Percentiles rank a stretch among this genome's conserved stretches.
Conservation (phyloP, 2,329 filamentous ascomycete genomes). For the Ilyonectria mors-panacis region DNA sequence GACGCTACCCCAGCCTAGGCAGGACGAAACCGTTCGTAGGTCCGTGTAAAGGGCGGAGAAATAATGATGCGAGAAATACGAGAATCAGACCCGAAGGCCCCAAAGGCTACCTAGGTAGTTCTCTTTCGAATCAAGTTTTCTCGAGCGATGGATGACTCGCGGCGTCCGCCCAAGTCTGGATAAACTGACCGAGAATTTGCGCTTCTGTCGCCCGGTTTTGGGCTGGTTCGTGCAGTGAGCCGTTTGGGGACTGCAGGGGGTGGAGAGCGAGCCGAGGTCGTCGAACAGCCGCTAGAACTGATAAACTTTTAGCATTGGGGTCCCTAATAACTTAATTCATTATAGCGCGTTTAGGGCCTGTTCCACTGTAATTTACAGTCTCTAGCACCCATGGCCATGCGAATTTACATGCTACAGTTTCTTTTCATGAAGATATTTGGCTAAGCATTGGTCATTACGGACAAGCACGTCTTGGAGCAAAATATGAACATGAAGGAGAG, state of each 20-base stretch:
- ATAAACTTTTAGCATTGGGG: not conserved
- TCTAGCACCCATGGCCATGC: no score
- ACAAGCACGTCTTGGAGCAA: not conserved
- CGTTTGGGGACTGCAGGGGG: not conserved
- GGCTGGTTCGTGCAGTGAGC: not conserved
- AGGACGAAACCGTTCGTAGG: not conserved
- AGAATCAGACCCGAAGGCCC: not conserved
- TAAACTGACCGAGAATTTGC: constrained; percentile 23
- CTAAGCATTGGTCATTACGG: not conserved
- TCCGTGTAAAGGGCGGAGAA: constrained; percentile 23
- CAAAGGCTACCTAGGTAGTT: constrained; percentile 22
- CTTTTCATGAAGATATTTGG: no score
- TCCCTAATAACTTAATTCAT: not conserved
- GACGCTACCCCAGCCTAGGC: not conserved
- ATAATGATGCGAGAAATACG: constrained; percentile 36
- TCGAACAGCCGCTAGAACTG: not conserved
- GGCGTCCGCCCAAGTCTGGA: constrained; percentile 11
- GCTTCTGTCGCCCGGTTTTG: not conserved
- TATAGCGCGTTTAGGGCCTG: not conserved
- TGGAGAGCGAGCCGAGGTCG: not conserved
- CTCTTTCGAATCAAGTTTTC: constrained; percentile 23
- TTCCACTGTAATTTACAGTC: no score
- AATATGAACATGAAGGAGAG: not conserved
- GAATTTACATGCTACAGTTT: no score
- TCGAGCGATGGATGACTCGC: constrained; percentile 8